These are phyloP conservation scores for Macrophomina pseudophaseolina DNA, from an alignment of 2,329 filamentous ascomycete genomes.

Conservation along the genomic window DNA sequence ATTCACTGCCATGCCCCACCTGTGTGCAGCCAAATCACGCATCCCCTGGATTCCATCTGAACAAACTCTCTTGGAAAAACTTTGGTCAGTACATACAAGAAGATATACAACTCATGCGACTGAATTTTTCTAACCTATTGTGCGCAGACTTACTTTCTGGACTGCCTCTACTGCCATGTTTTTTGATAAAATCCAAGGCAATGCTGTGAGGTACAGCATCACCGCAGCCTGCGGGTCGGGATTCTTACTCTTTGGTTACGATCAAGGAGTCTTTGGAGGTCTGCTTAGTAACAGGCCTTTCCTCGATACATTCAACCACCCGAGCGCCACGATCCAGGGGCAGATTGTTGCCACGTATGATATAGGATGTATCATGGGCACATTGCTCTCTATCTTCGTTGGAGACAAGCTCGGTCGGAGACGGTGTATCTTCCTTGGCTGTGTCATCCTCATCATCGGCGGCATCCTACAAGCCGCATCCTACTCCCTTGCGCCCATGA, in stretches of 20 bases:
- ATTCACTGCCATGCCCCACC: too few species aligned
- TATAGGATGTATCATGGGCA: constrained; percentile 65
- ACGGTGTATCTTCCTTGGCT: constrained; percentile 54
- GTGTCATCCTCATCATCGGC: constrained; percentile 55
- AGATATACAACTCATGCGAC: too few species aligned
- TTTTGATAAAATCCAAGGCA: too few species aligned
- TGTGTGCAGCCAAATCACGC: too few species aligned
- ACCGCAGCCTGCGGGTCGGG: too few species aligned
- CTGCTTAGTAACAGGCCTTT: background rate
- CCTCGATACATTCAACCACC: background rate
- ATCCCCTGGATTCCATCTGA: too few species aligned
- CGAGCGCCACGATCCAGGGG: constrained; percentile 39
- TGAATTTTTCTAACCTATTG: too few species aligned
- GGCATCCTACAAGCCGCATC: constrained; percentile 55
- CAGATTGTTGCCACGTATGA: constrained; percentile 63
- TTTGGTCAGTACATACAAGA: too few species aligned
- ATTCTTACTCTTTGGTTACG: constrained; percentile 43
- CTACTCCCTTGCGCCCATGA: constrained; percentile 54
- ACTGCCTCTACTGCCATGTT: too few species aligned
- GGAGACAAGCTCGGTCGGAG: constrained; percentile 58
- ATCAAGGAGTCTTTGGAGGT: constrained; percentile 56
- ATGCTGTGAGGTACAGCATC: too few species aligned
- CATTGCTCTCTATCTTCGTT: constrained; percentile 53
- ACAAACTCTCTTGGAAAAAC: too few species aligned
- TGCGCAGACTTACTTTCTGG: too few species aligned